Conservation (phyloP, 768 basidiomycete genomes). For the Naganishia randhawae region DNA sequence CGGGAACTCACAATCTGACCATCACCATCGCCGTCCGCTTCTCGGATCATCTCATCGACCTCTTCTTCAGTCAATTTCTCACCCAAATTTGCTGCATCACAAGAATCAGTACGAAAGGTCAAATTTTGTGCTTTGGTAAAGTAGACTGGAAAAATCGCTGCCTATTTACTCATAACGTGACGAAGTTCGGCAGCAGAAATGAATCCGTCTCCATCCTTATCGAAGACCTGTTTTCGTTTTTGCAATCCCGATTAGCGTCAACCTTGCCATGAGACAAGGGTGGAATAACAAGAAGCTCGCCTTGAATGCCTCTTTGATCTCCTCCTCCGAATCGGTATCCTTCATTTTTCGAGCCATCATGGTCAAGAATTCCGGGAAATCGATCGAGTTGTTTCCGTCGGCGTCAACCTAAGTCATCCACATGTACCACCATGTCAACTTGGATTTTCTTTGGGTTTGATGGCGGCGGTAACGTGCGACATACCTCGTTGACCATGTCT, state of each 20-base stretch:
- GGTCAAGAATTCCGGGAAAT: constrained; percentile 67
- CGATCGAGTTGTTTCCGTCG: constrained; percentile 82
- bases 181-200: constrained; percentile 81
- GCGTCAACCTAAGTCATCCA: constrained; percentile 61
- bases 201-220: constrained; percentile 89
- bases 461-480: constrained; percentile 11
- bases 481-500: constrained; percentile 85
- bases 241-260: background rate
- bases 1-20: constrained; percentile 60
- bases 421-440: background rate
- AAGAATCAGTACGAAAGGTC: background rate
- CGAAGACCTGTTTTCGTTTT: constrained; percentile 56
- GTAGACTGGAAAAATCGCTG: background rate
- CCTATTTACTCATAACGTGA: constrained; percentile 87
- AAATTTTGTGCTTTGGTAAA: background rate
- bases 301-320: constrained; percentile 94
- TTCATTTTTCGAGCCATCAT: constrained; percentile 68
- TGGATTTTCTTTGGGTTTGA: background rate
- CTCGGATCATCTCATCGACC: constrained; percentile 95
- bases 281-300: background rate
- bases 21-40: constrained; percentile 90
- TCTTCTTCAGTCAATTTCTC: constrained; percentile 83
- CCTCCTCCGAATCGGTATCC: constrained; percentile 87
- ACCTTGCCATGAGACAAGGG: background rate
- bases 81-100: constrained; percentile 54